Base-by-base conservation (phyloP, 2,329 filamentous ascomycete genomes). In the Beauveria australis region DNA sequence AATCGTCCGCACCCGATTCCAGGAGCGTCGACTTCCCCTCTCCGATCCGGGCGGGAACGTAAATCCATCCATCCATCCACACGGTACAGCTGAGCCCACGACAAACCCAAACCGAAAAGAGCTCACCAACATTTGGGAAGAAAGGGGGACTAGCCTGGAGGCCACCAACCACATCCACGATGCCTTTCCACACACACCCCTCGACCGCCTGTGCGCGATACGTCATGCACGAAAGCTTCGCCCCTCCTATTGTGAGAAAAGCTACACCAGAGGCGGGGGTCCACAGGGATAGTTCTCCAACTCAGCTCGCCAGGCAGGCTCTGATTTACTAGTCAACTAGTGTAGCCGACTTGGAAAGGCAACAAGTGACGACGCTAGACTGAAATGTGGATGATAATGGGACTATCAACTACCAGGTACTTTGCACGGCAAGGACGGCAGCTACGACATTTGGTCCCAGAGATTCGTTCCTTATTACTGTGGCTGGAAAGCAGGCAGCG, bases 191-290 rank as follows among this genome's bases (percentile, higher is more conserved):
- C 55, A 49, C 46, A 26, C 46, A 46, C 43, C 24, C 55, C 22
- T 58, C 46, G 40, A 26, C 26, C 46, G 9, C 40, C 24, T 30
- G 47, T 24, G 46, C 40, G 33, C 43, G 52, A 61, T 61, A 61
- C 59, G 59, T 61, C 59, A 61, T 61, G 52, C 33, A 51, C 24
- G 18, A 24, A 40, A 60, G 30, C 51, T 19, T 22, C 57, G 19
- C 57, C 8, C 48, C 26, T 18, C 12, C 47, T 8, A 19, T 30
- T 14, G 19, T 14, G 19, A 26, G 10, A 19, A 43, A 10, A 14
- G 12, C 37, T 28, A 19, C 33, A 5, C 6, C 12, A 16, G 12
- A n/a, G 40, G 16, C 24, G 30, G 47, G 55, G 55, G 24, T 51
- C 37, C 55, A 43, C 55, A 59, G 22, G 22, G 41, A 58, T 47